These are phyloP conservation scores for Solanum boliviense DNA, from an alignment of 257 asterid species.

Conservation along the genomic window DNA sequence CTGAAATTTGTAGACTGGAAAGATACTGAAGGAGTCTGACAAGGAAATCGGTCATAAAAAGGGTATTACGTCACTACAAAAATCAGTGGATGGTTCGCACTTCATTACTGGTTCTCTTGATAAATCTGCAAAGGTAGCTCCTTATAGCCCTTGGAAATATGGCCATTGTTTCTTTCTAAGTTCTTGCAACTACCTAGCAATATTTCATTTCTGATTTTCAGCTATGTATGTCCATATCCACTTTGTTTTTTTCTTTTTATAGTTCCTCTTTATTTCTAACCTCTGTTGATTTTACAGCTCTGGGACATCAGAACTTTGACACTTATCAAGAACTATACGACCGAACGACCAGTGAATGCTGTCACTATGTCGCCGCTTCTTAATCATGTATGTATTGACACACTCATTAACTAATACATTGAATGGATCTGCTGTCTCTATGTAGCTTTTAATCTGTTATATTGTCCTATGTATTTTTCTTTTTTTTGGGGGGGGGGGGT, in stretches of 20 bases:
- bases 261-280: neutral
- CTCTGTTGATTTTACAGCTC: slow-evolving; percentile 40
- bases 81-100: slow-evolving; percentile 69
- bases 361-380: slow-evolving; percentile 91
- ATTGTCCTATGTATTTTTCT: neutral
- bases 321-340: slow-evolving; percentile 67
- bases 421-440: neutral
- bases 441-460: neutral
- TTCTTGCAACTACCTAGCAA: neutral
- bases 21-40: slow-evolving; percentile 54
- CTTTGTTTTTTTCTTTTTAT: neutral
- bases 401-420: neutral
- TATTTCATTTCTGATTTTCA: neutral
- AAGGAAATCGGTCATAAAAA: slow-evolving; percentile 74
- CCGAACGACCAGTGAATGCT: slow-evolving; percentile 83
- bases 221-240: neutral
- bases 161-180: neutral
- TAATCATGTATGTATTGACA: slow-evolving; percentile 54
- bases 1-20: slow-evolving; percentile 49
- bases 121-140: slow-evolving; percentile 78
- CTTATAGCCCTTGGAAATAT: neutral
- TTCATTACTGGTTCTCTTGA: slow-evolving; percentile 82
- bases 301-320: slow-evolving; percentile 79
- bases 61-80: slow-evolving; percentile 67
- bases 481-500: too few relatives aligned